Base-by-base conservation (phyloP, 1,284 basidiomycete genomes). In the Coniophora puteana region DNA sequence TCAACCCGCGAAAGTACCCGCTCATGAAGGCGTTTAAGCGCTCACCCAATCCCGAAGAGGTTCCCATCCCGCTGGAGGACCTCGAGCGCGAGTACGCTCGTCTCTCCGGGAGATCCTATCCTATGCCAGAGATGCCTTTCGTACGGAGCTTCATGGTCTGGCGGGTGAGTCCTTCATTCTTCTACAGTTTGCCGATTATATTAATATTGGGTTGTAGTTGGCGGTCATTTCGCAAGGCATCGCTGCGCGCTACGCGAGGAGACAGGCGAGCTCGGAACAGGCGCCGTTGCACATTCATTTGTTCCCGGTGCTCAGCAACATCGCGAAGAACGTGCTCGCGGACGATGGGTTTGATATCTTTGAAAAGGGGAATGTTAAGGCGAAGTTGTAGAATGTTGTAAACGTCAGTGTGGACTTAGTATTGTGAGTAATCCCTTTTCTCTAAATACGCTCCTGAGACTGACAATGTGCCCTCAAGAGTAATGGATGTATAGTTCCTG, bases 181-280 rank as follows among this genome's bases (percentile, higher is more conserved):
- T 24, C 40, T 25, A 8, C 26, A 23, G 8, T 22, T 41, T 29
- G 17, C 18, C n/a, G 37, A 18, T 3, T 34, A 38, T 27, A 40
- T 14, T 31, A 17, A 16, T 34, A 39, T 34, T 26, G 36, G 33
- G 31, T 34, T 48, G 37, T 49, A 93, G 85, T 66, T 90, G 27
- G 78, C 91, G 0, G 80, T 98, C 46, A 97, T 97, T 51, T 70
- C 80, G 1, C 94, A 98, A 65, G 94, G 94, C 3, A 95, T 98
- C 46, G 91, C 93, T 1, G 94, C 95, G 4, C 78, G 95, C 12
- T 79, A 78, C 38, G 89, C 90, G 0, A 73, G 82, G 34, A 80
- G 89, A 7, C 93, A 95, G 65, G 93, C 93, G 0, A 91, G 83
- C 53, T 91, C 87, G 0, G 92, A 91, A 47, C 67, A 71, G 27